phyloP scores from a whole-genome alignment of 495 filamentous ascomycete species.

The Poronia punctata region DNA sequence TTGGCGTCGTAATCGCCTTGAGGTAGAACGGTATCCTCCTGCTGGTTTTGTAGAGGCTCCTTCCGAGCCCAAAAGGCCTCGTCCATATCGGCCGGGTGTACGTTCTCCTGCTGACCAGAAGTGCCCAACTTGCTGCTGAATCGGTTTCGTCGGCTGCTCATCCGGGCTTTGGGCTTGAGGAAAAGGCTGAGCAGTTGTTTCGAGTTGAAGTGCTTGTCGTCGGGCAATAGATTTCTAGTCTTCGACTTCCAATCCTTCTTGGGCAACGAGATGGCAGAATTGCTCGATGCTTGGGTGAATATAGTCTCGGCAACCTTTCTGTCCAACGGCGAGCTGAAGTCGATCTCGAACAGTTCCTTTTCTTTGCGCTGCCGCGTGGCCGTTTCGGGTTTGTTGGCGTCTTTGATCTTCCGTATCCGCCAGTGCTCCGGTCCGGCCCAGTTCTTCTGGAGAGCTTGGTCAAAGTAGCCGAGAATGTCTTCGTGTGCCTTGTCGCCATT shows the following conservation, averaged over 20 bases:
- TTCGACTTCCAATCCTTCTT: conserved; percentile 95
- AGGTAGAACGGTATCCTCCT: conserved; percentile 37
- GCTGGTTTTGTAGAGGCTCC: conserved; percentile 34
- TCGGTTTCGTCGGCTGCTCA: conserved; percentile 46
- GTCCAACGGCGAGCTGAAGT: conserved; percentile 71
- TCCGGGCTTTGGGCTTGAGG: conserved; percentile 83
- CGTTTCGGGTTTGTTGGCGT: conserved; percentile 56
- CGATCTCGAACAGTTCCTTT: conserved; percentile 92
- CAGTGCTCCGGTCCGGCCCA: conserved; percentile 99
- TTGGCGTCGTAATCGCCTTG: conserved; percentile 87
- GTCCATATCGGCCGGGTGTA: conserved; percentile 71
- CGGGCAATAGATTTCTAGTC: conserved; percentile 84
- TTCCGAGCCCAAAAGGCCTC: conserved; percentile 96
- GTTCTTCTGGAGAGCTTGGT: conserved; percentile 89
- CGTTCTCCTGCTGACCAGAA: conserved; percentile 41
- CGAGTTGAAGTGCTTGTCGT: conserved; percentile 98
- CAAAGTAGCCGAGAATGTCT: conserved; percentile 94
- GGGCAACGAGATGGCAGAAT: conserved; percentile 71
- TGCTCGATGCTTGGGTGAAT: conserved; percentile 76
- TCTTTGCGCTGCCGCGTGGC: conserved; percentile 67
- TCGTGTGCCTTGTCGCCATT: conserved; percentile 64
- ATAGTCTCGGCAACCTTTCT: conserved; percentile 66
- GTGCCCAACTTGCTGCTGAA: conserved; percentile 28
- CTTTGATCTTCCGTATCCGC: conserved; percentile 91
- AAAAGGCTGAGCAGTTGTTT: conserved; percentile 82